Base-by-base conservation (phyloP, 805 yeast species). In the Starmera caribaea region DNA sequence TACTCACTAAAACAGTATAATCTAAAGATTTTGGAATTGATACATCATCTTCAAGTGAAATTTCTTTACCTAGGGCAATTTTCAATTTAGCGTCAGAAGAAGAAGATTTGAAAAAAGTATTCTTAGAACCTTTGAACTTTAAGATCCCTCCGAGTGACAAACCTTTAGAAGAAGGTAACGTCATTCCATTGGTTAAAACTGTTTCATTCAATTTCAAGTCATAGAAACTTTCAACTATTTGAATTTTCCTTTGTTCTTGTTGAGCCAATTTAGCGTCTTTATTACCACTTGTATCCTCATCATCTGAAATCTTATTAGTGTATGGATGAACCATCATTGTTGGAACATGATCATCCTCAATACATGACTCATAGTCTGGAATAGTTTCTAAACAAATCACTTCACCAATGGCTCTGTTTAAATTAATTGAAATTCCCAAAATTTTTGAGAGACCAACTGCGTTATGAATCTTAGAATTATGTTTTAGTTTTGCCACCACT, bases 91-190 rank as follows among this genome's bases (percentile, higher is more conserved):
- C 63, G 27, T 65, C 49, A 32, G 59, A 59, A 27, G 46, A 59
- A 27, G 46, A 42, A 1, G 71, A 63, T 10, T 56, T 46, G 6
- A 69, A 41, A 73, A 81, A 76, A 7, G 74, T 40, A 2, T 49
- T 38, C 15, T 46, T 43, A 14, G 11, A 5, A 16, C 45, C 49
- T 38, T 71, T 73, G 46, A 79, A 64, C 39, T 68, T 73, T 21
- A 83, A 38, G 7, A 73, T 38, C 0, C 82, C 89, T 12, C 94
- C 92, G 33, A 62, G 45, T 1, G 84, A 80, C 15, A 81, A 54
- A 0, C 54, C 54, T 4, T 74, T 66, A 2, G 74, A 56, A 0
- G 57, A 50, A 1, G 89, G 87, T 1, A 83, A 46, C 44, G 71
- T 73, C 38, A 68, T 52, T 24, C 61, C 63, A 42, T 73, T 71